These are phyloP conservation scores for Apiospora arundinis DNA, from an alignment of 2,329 filamentous ascomycete species.

Conservation along the genomic window DNA sequence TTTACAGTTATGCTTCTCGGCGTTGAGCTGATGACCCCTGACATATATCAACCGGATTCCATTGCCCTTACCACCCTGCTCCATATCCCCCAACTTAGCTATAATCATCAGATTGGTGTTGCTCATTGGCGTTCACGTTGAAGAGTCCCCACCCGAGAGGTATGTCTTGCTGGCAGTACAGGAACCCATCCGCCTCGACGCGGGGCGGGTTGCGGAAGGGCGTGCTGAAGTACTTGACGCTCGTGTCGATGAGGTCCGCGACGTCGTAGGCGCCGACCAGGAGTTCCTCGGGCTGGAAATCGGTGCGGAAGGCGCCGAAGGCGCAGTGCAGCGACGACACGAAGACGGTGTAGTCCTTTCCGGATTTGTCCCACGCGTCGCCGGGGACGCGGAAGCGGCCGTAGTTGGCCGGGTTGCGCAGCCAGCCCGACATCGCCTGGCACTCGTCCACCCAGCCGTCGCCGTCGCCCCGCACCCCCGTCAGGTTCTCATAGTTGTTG, in stretches of 20 bases:
- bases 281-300: not conserved
- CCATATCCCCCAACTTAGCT: not conserved
- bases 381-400: not conserved
- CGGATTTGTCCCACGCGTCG: not conserved
- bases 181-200: conserved; percentile 4
- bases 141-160: not conserved
- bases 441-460: not conserved
- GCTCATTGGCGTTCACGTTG: not conserved
- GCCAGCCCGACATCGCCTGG: not conserved
- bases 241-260: not conserved
- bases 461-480: not conserved
- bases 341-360: not conserved
- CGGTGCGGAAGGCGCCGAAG: conserved; percentile 5
- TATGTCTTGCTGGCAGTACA: not conserved
- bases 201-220: not conserved
- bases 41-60: not conserved
- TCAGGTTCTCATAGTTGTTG: conserved; percentile 11
- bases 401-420: not conserved
- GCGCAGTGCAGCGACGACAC: not conserved
- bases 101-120: not conserved
- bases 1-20: not conserved
- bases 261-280: not conserved
- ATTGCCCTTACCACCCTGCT: not conserved
- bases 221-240: not conserved
- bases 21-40: too few relatives aligned